Evolutionary conservation across 2,329 filamentous ascomycete genomes (phyloP), one percentile per base, ranked within the genome.

Genomic region (Aspergillus costaricaensis): DNA sequence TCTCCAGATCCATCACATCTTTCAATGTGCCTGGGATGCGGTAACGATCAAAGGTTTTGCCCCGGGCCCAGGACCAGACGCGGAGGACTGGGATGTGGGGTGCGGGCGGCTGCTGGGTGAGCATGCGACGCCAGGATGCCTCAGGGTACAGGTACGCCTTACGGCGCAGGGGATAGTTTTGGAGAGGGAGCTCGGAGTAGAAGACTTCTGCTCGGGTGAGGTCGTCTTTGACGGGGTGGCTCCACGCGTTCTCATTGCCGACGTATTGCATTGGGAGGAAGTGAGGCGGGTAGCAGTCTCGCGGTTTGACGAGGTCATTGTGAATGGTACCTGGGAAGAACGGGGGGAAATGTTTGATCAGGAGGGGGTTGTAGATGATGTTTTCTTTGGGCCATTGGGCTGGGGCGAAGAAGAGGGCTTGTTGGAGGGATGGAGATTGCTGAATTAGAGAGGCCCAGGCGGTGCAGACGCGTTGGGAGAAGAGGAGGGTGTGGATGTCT

Each of bases 91-190:
- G 19, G 19, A 44, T 19, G 21, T 44, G 10, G 5, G 41, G 41
- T 21, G 21, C 5, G 41, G 51, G 51, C 10, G 19, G 51, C 12
- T 53, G 51, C 30, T 39, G 32, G 9, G 23, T 39, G 12, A 53
- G 21, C 51, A 53, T 53, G 5, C 51, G 51, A 21, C 51, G 51
- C 51, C 51, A 53, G 51, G 30, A 39, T 12, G 51, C 51, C 7
- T 53, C 36, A 0, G 14, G 36, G 6, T 36, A 21, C 2, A 39
- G 10, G 10, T 38, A 53, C 21, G 32, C 32, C 14, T 15, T 15
- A 2, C 23, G 21, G 15, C 39, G 36, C 0, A 10, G 15, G 19
- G 19, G 32, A 17, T 10, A n/a, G 4, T 7, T 14, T n/a, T 39
- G 14, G 32, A 21, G 30, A 17, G 15, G 19, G 10, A 53, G 32